Evolutionary conservation across 2,329 filamentous ascomycete species (phyloP), one percentile per base, ranked within the genome.

Genomic region (Orbilia blumenaviensis): DNA sequence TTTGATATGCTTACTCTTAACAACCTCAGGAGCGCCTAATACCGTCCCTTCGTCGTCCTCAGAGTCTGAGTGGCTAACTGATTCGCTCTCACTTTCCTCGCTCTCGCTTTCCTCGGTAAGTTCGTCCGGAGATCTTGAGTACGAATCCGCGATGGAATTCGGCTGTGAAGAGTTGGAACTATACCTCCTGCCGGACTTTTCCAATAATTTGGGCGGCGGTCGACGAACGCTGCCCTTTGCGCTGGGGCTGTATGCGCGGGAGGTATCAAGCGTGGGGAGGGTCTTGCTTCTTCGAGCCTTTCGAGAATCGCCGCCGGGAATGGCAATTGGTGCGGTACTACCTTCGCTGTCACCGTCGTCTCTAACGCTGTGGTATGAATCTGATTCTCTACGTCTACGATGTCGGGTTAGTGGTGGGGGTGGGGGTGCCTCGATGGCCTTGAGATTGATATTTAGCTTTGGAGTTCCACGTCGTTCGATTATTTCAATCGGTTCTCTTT

Each of bases 1-100:
- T 60, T 75, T 75, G 56, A 75, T 75, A 25, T 38, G 16, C 29
- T 56, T 56, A 23, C 18, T 38, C 52, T 56, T 56, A n/a, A 56
- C 52, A 50, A 42, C 58, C 56, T 75, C 71, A 3, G 60, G 54
- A 18, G 63, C 48, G 41, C 46, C 71, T 9, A 68, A 56, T 50
- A 75, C 63, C n/a, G 63, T 68, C n/a, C 63, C 63, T n/a, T 68
- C 71, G 67, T 72, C 67, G 71, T 75, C 71, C 10, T 75, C 71
- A 1, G 63, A 68, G 9, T 75, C 71, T 14, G 56, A 60, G 34
- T 60, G 41, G 18, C 54, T 75, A 21, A 75, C 71, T 4, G 63
- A 68, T 52, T 75, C 71, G 58, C 63, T 75, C 46, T 75, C 71
- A 38, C 71, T 75, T 21, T 75, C 71, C 27, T 68, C 63, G 23